Evolutionary conservation across 2,329 filamentous ascomycete species (phyloP), one percentile per base, ranked within the genome.

Genomic region (Macrophomina phaseolina): DNA sequence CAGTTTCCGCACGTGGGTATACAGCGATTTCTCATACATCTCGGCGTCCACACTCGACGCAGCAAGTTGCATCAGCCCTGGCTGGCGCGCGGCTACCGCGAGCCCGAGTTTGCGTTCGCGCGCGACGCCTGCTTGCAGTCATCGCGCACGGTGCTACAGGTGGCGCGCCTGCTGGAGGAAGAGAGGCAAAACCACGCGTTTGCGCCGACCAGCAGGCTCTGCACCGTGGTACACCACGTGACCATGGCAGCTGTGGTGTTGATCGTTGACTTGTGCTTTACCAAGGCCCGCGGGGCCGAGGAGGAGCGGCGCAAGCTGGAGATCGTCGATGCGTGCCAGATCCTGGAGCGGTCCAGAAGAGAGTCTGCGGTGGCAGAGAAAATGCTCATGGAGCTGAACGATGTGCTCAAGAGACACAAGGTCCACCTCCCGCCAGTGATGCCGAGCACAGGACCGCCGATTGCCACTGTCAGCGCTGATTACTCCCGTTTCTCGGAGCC

Each of bases 171-270:
- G 36, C 2, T 30, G 38, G 18, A 12, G 5, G 18, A 8, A 5
- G n/a, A n/a, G 12, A 30, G 49, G 49, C 23, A 8, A 5, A 4
- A 18, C 16, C 28, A 16, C 0, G 36, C 23, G n/a, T 23, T 23
- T 23, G 23, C 23, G 23, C 23, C 23, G 23, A 23, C 23, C 23
- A 36, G 36, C 5, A 5, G 55, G 18, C 36, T 58, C n/a, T 40
- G 55, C 11, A 42, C 38, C 11, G 55, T 58, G 1, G 55, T 58
- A 36, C 55, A 58, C 28, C 55, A 58, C n/a, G 55, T 58, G 5
- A 18, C 55, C 0, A 40, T 58, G 55, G 55, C 55, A 18, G 55
- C 55, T 3, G 55, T 58, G 36, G 34, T 58, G 55, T 32, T 58
- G 36, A 32, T 58, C 18, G 55, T 58, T 8, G 55, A 58, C 30